Evolutionary conservation across 202 grass and related monocot species (phyloP), one percentile per base, ranked within the genome.

Genomic region (Alloteropsis angusta): DNA sequence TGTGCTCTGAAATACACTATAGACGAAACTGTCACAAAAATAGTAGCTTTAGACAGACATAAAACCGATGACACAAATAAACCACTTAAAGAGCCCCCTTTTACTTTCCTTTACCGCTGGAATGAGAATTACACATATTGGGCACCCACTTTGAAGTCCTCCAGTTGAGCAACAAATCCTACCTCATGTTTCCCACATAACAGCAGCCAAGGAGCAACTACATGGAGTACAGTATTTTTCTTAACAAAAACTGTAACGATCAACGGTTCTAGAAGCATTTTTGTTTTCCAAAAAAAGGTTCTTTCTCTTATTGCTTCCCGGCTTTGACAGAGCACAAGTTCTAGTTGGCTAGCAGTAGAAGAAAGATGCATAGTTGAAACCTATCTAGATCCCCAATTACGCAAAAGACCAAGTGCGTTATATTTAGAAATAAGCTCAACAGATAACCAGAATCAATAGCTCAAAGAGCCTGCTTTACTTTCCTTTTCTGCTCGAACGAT

Each of bases 81-180:
- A 44, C 18, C 56, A 47, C 68, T 82, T 16, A 45, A 74, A 22
- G 48, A 66, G 5, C 37, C 42, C 56, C 37, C 13, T 56, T 56
- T 64, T 36, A 3, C 37, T 83, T 45, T 60, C 25, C 37, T 45
- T 66, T 25, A 30, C 18, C 66, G n/a, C 47, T 42, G 12, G 47
- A 74, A 43, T 55, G 58, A 43, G 5, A 72, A 81, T 49, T 52
- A 17, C 28, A 74, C 57, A 74, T 34, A 53, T 23, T 72, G 79
- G 57, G 21, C 45, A 9, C 22, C 42, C 14, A 62, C 70, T 74
- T 56, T 75, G 48, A 34, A 66, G 26, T 12, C 13, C 60, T 47
- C 39, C 17, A 76, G 1, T 49, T 68, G 61, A 83, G 71, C 28
- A 60, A 28, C 81, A 69, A 39, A 60, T 60, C 32, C 26, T 68